Conservation (phyloP, 2,329 filamentous ascomycete genomes). For the Tolypocladium tropicale region DNA sequence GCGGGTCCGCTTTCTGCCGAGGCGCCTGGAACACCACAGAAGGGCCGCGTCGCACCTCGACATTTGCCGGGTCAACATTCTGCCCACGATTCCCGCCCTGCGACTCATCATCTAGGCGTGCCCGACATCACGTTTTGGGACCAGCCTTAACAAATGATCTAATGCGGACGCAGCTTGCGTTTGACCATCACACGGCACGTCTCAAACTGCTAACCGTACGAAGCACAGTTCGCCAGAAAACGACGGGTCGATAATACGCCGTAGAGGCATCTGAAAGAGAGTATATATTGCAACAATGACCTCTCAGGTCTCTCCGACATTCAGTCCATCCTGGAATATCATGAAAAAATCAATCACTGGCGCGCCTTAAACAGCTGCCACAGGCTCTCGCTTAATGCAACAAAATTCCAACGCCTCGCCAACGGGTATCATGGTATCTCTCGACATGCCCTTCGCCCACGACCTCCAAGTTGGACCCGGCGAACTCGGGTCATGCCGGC, state of each 20-base stretch:
- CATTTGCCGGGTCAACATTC: too few relatives aligned
- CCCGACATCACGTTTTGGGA: neutral
- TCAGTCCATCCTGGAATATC: neutral
- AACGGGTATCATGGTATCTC: constrained; percentile 13
- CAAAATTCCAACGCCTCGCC: constrained; percentile 9
- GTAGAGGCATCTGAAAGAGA: neutral
- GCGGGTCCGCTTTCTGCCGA: neutral
- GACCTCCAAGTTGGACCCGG: neutral
- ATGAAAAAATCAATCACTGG: neutral
- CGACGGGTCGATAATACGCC: neutral
- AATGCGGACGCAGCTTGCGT: neutral
- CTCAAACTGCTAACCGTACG: too few relatives aligned
- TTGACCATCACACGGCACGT: neutral
- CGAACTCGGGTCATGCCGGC: neutral
- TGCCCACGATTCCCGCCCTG: neutral
- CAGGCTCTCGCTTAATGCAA: constrained; percentile 1
- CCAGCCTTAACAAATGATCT: neutral
- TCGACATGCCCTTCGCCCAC: constrained; percentile 3
- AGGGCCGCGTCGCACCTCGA: too few relatives aligned
- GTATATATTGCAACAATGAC: neutral
- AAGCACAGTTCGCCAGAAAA: neutral
- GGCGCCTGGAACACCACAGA: neutral
- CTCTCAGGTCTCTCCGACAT: neutral
- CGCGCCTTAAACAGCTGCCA: neutral
- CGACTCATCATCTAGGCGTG: neutral